Percentiles rank a stretch among this genome's conserved stretches.
phyloP scores from a whole-genome alignment of 495 filamentous ascomycete species.

The Penicillium crystallinum region DNA sequence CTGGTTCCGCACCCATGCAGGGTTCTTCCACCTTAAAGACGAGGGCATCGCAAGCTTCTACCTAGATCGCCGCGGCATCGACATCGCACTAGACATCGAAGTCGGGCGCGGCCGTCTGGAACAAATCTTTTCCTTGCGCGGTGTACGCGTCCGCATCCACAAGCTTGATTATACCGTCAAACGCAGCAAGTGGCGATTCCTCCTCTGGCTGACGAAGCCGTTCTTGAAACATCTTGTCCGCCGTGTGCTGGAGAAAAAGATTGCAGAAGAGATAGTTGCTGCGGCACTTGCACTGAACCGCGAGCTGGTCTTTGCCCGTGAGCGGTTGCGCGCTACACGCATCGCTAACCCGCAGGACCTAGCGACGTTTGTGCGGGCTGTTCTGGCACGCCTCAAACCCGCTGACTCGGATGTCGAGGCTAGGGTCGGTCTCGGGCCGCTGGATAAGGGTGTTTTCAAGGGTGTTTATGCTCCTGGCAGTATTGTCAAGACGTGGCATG shows the following conservation, averaged over 20 bases:
- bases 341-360: conserved; percentile 78
- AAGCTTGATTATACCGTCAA: conserved; percentile 75
- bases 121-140: conserved; percentile 71
- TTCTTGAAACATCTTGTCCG: conserved; percentile 76
- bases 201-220: conserved; percentile 82
- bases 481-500: conserved; percentile 79
- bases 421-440: conserved; percentile 59
- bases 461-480: conserved; percentile 85
- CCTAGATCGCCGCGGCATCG: conserved; percentile 80
- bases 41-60: conserved; percentile 80
- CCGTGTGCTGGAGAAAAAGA: conserved; percentile 69
- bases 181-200: conserved; percentile 66
- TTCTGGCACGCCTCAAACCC: conserved; percentile 67
- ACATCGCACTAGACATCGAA: conserved; percentile 78
- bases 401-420: conserved; percentile 70
- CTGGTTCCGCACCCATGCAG: conserved; percentile 63
- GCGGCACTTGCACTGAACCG: conserved; percentile 69
- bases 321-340: conserved; percentile 76
- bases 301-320: conserved; percentile 79
- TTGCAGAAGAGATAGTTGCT: conserved; percentile 66
- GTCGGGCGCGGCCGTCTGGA: conserved; percentile 69
- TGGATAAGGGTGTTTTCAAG: conserved; percentile 66
- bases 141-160: conserved; percentile 75
- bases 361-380: conserved; percentile 73
- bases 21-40: conserved; percentile 64